Percentiles rank a stretch among this genome's conserved stretches.
Evolutionary conservation across 495 filamentous ascomycete species (phyloP).

Genomic region (Hyaloscypha bicolor): DNA sequence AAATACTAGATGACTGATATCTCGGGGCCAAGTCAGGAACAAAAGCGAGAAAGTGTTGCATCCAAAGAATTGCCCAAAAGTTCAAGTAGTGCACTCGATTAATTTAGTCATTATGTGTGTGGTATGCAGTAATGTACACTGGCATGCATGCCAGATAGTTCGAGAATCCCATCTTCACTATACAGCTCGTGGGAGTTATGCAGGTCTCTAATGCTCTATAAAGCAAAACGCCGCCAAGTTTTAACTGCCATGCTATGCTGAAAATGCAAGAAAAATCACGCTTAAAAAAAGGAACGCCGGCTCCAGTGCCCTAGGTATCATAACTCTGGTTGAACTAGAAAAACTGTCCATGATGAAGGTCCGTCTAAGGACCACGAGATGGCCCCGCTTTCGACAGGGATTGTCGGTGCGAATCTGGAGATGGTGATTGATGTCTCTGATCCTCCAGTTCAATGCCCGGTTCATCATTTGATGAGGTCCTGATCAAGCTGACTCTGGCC

Average conservation of each 20-base stretch:
- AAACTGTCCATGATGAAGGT: background rate
- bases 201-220: background rate
- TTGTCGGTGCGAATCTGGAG: background rate
- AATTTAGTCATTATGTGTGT: background rate
- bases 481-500: constrained; percentile 16
- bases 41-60: background rate
- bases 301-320: no score
- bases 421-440: constrained; percentile 3
- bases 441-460: constrained; percentile 15
- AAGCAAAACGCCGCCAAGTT: background rate
- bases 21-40: no score
- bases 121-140: background rate
- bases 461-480: constrained; percentile 15
- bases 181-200: background rate
- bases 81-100: background rate
- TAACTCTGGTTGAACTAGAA: background rate
- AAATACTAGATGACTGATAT: no score
- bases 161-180: background rate
- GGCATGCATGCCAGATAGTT: background rate
- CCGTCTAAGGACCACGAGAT: background rate
- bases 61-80: no score
- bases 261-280: background rate
- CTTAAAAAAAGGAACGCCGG: background rate
- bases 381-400: background rate
- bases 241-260: background rate